Base-by-base conservation (phyloP, 345 rosid species). In the Euclidium syriacum region DNA sequence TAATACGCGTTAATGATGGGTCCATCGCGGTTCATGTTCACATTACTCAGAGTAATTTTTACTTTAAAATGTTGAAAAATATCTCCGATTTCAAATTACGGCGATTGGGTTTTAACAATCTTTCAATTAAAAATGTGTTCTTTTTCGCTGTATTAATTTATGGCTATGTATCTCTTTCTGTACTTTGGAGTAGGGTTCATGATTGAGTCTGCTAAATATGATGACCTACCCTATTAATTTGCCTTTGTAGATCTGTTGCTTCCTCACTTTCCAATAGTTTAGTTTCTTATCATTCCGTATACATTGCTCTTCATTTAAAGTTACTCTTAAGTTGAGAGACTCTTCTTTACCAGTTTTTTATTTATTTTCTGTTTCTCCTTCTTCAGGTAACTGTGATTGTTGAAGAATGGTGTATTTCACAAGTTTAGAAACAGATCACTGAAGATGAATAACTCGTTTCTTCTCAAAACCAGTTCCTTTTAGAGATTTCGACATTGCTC, bases 101-200 rank as follows among this genome's bases (percentile, higher is more conserved):
- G 33, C n/a, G n/a, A n/a, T n/a, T n/a, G n/a, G n/a, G n/a, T n/a
- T n/a, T n/a, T n/a, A n/a, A n/a, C n/a, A n/a, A n/a, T n/a, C n/a
- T n/a, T n/a, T n/a, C n/a, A n/a, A n/a, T n/a, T n/a, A n/a, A n/a
- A 66, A 66, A 36, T 27, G 17, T 27, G 0, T 30, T 49, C 33
- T 24, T 59, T 58, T 23, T 42, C 2, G 54, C 33, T 69, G 62
- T 52, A 25, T 26, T 61, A 52, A 17, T 35, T 23, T 11, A 39
- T 58, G 4, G 20, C 11, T 48, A 46, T 58, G 15, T 48, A 46
- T 58, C 34, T 32, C 38, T 52, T 10, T 61, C 49, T 69, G 55
- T 69, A 60, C 62, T 61, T 20, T n/a, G n/a, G 22, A 44, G 27
- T 34, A 61, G 68, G 56, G 56, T 69, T 69, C 68, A 53, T 70